Evolutionary conservation across 371 early-diverging fungal species (phyloP).

Genomic region (Mortierella sp.): DNA sequence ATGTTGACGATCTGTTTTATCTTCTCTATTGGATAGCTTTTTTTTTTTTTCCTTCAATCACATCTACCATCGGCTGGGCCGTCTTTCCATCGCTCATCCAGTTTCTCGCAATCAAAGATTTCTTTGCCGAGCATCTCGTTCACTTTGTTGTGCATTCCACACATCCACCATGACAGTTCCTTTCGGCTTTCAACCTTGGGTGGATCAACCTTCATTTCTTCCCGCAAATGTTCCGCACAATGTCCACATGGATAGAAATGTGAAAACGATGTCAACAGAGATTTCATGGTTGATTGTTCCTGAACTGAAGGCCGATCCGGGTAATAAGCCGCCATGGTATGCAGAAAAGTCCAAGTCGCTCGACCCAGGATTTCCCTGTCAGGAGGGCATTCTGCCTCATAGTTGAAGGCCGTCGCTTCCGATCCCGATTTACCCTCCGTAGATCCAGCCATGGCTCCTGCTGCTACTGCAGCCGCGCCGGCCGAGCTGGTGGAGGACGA

Average conservation of each 20-base stretch:
- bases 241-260: slow-evolving; percentile 95
- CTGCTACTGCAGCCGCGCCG: slow-evolving; percentile 32
- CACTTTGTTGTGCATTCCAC: slow-evolving; percentile 97
- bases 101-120: slow-evolving; percentile 92
- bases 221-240: slow-evolving; percentile 89
- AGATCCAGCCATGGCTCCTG: slow-evolving; percentile 33
- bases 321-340: slow-evolving; percentile 98
- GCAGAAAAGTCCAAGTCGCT: slow-evolving; percentile 97
- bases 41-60: slow-evolving; percentile 50
- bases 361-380: slow-evolving; percentile 90
- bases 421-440: slow-evolving; percentile 27
- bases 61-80: slow-evolving; percentile 84
- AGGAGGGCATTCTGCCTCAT: slow-evolving; percentile 80
- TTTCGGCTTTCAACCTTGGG: slow-evolving; percentile 82
- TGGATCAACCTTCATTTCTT: slow-evolving; percentile 78
- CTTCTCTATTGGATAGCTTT: too few species aligned
- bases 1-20: too few species aligned
- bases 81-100: slow-evolving; percentile 94
- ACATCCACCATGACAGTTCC: slow-evolving; percentile 90
- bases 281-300: slow-evolving; percentile 81
- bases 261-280: slow-evolving; percentile 80
- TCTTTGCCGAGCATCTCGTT: slow-evolving; percentile 93
- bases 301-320: slow-evolving; percentile 85
- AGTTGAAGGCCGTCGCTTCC: slow-evolving; percentile 27
- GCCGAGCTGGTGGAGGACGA: not conserved